These are phyloP conservation scores for Kluyveromyces dobzhanskii DNA, from an alignment of 805 yeast species.

Conservation along the genomic window DNA sequence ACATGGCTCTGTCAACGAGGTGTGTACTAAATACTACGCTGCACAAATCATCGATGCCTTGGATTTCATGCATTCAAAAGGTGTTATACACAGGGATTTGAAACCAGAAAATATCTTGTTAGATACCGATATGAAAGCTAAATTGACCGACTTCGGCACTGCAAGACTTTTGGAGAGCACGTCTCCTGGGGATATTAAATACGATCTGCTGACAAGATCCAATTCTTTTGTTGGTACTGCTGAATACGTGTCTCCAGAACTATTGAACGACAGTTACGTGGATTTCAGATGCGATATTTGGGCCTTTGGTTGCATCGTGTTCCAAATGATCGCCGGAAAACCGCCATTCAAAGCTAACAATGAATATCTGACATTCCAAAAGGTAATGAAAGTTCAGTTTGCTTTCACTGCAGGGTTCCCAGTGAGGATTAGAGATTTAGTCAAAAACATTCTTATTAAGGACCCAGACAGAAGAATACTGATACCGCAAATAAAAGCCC, in stretches of 20 bases:
- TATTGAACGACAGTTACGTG: constrained; percentile 65
- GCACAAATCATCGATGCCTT: constrained; percentile 72
- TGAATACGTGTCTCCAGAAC: constrained; percentile 76
- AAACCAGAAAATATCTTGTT: constrained; percentile 76
- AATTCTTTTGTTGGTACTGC: constrained; percentile 83
- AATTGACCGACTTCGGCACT: constrained; percentile 79
- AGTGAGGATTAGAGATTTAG: constrained; percentile 58
- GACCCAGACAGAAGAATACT: constrained; percentile 57
- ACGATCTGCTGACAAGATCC: constrained; percentile 61
- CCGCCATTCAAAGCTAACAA: constrained; percentile 84
- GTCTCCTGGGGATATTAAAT: constrained; percentile 37
- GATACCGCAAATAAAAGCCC: constrained; percentile 48
- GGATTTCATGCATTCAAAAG: constrained; percentile 61
- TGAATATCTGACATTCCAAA: constrained; percentile 75
- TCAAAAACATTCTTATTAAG: constrained; percentile 56
- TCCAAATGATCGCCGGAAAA: constrained; percentile 89
- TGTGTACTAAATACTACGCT: constrained; percentile 55
- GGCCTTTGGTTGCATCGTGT: constrained; percentile 95
- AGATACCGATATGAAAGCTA: constrained; percentile 51
- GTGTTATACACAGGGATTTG: constrained; percentile 73
- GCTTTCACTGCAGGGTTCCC: constrained; percentile 87
- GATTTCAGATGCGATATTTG: constrained; percentile 96
- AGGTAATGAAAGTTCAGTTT: constrained; percentile 68
- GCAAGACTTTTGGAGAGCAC: constrained; percentile 58
- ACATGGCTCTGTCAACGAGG: constrained; percentile 64